Percentiles rank a stretch among this genome's conserved stretches.
phyloP scores from a whole-genome alignment of 306 rosid species.

The Acacia confusa region DNA sequence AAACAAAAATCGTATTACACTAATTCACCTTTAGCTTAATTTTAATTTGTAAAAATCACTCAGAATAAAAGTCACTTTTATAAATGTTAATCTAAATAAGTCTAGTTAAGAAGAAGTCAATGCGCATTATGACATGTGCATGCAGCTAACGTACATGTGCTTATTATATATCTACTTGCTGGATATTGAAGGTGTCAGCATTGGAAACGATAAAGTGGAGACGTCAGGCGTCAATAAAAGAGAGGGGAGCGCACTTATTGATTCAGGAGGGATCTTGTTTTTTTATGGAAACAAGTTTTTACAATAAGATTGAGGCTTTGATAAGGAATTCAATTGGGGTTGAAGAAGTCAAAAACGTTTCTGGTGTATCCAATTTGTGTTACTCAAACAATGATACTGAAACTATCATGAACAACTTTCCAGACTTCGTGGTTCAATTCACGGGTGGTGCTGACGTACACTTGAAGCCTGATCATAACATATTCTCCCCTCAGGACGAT shows the following conservation, averaged over 20 bases:
- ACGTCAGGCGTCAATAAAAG: background rate
- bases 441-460: background rate
- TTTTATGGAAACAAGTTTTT: background rate
- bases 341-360: background rate
- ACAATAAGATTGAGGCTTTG: background rate
- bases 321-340: background rate
- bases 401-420: background rate
- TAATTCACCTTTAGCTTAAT: too few relatives aligned
- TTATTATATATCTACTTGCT: too few relatives aligned
- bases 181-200: background rate
- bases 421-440: constrained; percentile 4
- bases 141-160: too few relatives aligned
- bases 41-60: too few relatives aligned
- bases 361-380: background rate
- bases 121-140: too few relatives aligned
- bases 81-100: too few relatives aligned
- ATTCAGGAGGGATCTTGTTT: constrained; percentile 12
- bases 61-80: too few relatives aligned
- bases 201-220: background rate
- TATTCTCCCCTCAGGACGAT: background rate
- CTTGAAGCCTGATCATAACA: background rate
- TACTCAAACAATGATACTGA: background rate
- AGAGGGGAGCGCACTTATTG: background rate
- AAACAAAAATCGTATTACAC: too few relatives aligned
- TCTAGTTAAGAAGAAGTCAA: too few relatives aligned